Conservation (phyloP, 1,139 yeast species). For the Yamadazyma membranifaciens region DNA sequence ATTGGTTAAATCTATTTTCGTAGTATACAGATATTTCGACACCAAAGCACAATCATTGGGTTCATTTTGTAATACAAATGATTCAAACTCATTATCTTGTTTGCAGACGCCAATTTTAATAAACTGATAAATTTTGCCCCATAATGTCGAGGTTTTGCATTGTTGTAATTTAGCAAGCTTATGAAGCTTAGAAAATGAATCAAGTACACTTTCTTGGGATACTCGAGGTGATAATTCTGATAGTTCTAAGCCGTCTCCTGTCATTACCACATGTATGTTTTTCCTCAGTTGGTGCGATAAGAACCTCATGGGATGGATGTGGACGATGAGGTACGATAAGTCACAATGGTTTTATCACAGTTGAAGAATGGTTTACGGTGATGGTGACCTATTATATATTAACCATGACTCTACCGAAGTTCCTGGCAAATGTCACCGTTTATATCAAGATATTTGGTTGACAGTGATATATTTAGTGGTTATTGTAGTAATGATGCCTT, state of each 20-base stretch:
- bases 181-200: constrained; percentile 1
- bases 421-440: too few relatives aligned
- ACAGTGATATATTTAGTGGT: too few relatives aligned
- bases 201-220: constrained; percentile 1
- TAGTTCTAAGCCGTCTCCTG: neutral
- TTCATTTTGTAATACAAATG: constrained; percentile 37
- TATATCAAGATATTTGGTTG: too few relatives aligned
- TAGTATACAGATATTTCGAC: constrained; percentile 45
- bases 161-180: constrained; percentile 9
- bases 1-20: constrained; percentile 31
- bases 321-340: too few relatives aligned
- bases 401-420: too few relatives aligned
- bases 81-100: constrained; percentile 23
- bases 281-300: constrained; percentile 1
- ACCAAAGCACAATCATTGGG: constrained; percentile 57
- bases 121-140: neutral
- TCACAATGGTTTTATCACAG: too few relatives aligned
- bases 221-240: neutral
- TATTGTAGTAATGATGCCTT: too few relatives aligned
- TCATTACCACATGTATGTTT: neutral
- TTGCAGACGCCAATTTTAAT: neutral
- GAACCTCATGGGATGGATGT: too few relatives aligned
- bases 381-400: too few relatives aligned
- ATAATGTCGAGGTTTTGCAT: constrained; percentile 1
- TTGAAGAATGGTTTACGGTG: too few relatives aligned